Percentiles rank a stretch among this genome's conserved stretches.
Conservation (phyloP, 1,284 basidiomycete species). For the Taiwanofungus camphoratus region DNA sequence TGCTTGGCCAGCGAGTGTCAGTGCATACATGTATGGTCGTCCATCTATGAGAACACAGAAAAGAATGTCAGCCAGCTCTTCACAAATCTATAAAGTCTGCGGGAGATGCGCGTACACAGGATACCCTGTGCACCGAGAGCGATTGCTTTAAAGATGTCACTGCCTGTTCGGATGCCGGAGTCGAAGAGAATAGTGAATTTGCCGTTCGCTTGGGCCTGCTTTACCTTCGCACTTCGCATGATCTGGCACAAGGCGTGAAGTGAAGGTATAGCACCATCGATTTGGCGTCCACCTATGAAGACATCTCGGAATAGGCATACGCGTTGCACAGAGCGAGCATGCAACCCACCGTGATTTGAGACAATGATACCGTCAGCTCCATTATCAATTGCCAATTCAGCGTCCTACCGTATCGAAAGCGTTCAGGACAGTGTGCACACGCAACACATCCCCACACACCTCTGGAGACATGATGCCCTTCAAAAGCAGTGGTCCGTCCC, state of each 20-base stretch:
- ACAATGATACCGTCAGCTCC: conserved; percentile 74
- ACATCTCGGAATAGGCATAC: neutral
- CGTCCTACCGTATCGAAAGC: conserved; percentile 47
- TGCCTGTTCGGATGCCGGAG: conserved; percentile 73
- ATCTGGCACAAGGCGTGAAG: conserved; percentile 64
- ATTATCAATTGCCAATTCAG: conserved; percentile 59
- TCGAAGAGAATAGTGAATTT: conserved; percentile 73
- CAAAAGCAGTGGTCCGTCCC: conserved; percentile 64
- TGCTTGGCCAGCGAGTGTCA: conserved; percentile 45
- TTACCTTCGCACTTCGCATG: conserved; percentile 51
- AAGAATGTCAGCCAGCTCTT: conserved; percentile 46
- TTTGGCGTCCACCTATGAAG: conserved; percentile 63
- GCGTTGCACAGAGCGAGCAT: conserved; percentile 8
- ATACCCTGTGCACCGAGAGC: conserved; percentile 68
- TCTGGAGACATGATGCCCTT: conserved; percentile 57
- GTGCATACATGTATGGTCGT: conserved; percentile 46
- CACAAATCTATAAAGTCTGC: conserved; percentile 69
- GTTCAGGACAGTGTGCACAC: neutral
- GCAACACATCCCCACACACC: conserved; percentile 16
- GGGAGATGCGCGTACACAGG: conserved; percentile 46
- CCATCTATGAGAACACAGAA: conserved; percentile 29
- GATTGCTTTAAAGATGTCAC: conserved; percentile 75
- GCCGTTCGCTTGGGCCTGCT: conserved; percentile 48
- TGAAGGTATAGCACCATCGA: conserved; percentile 74
- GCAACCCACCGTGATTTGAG: conserved; percentile 65